Conservation (phyloP, 2,329 filamentous ascomycete species). For the Colletotrichum gloeosporioides region DNA sequence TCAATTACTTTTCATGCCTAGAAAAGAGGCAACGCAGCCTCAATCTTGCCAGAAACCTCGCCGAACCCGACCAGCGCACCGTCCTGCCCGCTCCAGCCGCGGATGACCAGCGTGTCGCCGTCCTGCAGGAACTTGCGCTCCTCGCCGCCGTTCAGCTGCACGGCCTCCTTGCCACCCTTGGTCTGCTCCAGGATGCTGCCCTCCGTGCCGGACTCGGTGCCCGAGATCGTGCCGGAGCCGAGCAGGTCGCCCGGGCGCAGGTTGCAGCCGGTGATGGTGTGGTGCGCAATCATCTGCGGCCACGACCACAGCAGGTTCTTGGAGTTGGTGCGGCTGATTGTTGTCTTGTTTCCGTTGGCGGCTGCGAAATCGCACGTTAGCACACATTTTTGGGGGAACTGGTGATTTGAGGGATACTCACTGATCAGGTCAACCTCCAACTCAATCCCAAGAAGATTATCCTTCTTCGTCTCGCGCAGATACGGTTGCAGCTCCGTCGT, state of each 20-base stretch:
- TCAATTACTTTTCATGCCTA: constrained; percentile 3
- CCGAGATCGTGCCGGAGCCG: constrained; percentile 78
- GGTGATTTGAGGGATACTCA: constrained; percentile 28
- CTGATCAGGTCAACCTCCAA: constrained; percentile 44
- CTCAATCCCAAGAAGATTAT: constrained; percentile 40
- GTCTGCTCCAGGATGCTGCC: constrained; percentile 78
- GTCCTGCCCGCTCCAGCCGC: constrained; percentile 70
- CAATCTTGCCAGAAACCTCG: constrained; percentile 70
- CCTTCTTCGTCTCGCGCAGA: constrained; percentile 61
- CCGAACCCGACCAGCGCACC: constrained; percentile 79
- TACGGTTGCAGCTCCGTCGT: constrained; percentile 40
- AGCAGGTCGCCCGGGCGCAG: constrained; percentile 77
- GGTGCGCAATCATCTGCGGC: constrained; percentile 83
- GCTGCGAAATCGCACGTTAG: constrained; percentile 27
- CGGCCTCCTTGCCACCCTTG: constrained; percentile 67
- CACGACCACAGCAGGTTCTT: constrained; percentile 75
- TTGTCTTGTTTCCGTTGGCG: constrained; percentile 32
- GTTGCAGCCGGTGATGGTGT: constrained; percentile 78
- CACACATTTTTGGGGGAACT: too few relatives aligned
- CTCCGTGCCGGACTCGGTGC: constrained; percentile 65
- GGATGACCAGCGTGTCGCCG: constrained; percentile 72
- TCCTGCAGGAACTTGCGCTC: constrained; percentile 76
- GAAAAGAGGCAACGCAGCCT: constrained; percentile 34
- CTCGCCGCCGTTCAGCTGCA: constrained; percentile 68
- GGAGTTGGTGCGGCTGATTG: constrained; percentile 31